Evolutionary conservation across 306 rosid genomes (phyloP), one percentile per base, ranked within the genome.

Genomic region (Prunus dulcis): DNA sequence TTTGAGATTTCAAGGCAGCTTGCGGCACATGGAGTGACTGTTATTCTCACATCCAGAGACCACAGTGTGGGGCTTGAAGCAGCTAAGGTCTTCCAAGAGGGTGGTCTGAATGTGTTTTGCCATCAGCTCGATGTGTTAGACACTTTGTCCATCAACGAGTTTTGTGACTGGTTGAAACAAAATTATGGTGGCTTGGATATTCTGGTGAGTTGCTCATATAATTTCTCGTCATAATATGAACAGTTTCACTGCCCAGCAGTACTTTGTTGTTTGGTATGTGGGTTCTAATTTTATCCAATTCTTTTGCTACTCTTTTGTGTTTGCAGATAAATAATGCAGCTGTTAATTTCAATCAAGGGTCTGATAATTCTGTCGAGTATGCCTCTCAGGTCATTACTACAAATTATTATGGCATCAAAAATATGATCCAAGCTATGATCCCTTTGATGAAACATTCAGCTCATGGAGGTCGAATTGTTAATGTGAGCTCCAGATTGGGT

Each of bases 291-390:
- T 57, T 60, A 3, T 22, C 45, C 67, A 34, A 45, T 8, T 43
- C 18, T 13, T 61, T 63, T 51, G 3, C 3, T 1, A 28, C 71
- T 30, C 19, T 20, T 61, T 53, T 23, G 3, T 23, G 55, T 51
- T 5, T 87, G 83, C 91, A 91, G 97, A 84, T 93, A 45, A 93
- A 93, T 49, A 93, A 93, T 64, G 97, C 98, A 2, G 97, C 94
- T 49, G 91, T 93, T 63, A 91, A 93, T 81, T 93, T 90, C 90
- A 93, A 91, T 85, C 76, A 85, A 61, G 98, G 98, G 66, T 79
- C 81, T 74, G 86, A 89, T 41, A 91, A 93, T 76, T 86, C 97
- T 1, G 93, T 90, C 25, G 94, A 91, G 81, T 68, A 84, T 82
- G 91, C 94, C 14, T 78, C 30, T 25, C 79, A 50, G 75, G 98